Percentiles rank a stretch among this genome's conserved stretches.
These are phyloP conservation scores for Scheffersomyces lignicola DNA, from an alignment of 1,139 yeast species.

Conservation along the genomic window DNA sequence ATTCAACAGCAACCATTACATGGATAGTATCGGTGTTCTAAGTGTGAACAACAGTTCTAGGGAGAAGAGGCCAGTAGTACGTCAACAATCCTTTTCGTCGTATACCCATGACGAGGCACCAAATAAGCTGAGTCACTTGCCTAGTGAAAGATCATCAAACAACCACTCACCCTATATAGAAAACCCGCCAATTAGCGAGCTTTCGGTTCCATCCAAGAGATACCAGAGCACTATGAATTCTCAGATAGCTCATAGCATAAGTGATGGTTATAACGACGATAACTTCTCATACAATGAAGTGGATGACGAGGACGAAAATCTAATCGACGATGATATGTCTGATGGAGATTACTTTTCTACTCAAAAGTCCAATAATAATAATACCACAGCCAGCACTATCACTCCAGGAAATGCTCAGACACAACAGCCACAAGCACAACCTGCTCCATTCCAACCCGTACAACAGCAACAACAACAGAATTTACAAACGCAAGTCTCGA, in stretches of 20 bases:
- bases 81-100: conserved; percentile 12
- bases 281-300: conserved; percentile 33
- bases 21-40: conserved; percentile 14
- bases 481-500: not conserved
- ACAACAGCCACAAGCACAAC: conserved; percentile 5
- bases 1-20: conserved; percentile 19
- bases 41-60: conserved; percentile 3
- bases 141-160: conserved; percentile 6
- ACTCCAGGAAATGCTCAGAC: conserved; percentile 5
- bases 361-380: conserved; percentile 13
- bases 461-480: conserved; percentile 4
- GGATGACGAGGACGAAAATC: conserved; percentile 25
- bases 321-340: conserved; percentile 31
- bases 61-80: conserved; percentile 11
- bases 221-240: conserved; percentile 1
- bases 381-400: conserved; percentile 3
- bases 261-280: conserved; percentile 17
- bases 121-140: not conserved
- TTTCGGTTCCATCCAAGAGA: not conserved
- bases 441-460: conserved; percentile 2
- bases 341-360: conserved; percentile 26
- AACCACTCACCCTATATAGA: conserved; percentile 8
- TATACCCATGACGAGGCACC: conserved; percentile 11
- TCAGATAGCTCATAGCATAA: conserved; percentile 9
- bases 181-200: not conserved